Conservation (phyloP, 148 eudicot species). For the Arctostaphylos glauca region DNA sequence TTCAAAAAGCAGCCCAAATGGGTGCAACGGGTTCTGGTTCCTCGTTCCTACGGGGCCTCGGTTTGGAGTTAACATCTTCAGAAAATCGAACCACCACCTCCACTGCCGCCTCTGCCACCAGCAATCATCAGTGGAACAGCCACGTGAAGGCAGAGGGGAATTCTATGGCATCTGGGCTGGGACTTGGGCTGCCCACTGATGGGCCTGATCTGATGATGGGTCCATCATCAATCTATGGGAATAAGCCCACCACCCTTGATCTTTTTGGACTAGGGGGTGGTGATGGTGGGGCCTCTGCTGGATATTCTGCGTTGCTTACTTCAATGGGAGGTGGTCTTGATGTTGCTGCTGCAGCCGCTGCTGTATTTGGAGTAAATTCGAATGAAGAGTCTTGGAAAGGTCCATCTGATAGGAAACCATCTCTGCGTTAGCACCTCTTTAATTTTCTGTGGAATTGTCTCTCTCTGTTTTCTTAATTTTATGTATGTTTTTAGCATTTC, state of each 20-base stretch:
- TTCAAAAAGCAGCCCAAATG: constrained; percentile 75
- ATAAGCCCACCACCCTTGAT: constrained; percentile 62
- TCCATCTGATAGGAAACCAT: constrained; percentile 32
- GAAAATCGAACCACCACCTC: constrained; percentile 18
- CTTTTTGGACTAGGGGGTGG: constrained; percentile 63
- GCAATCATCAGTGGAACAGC: constrained; percentile 10
- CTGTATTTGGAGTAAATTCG: constrained; percentile 24
- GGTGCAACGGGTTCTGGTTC: constrained; percentile 52
- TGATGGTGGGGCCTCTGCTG: constrained; percentile 24
- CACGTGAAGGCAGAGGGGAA: constrained; percentile 27
- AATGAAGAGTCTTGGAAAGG: constrained; percentile 37
- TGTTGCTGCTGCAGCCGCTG: constrained; percentile 17
- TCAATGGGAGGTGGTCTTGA: constrained; percentile 34
- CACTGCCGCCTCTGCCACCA: neutral
- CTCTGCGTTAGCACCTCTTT: constrained; percentile 19
- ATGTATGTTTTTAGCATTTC: neutral
- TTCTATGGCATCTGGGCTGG: constrained; percentile 33
- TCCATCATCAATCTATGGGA: constrained; percentile 34
- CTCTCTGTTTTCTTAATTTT: constrained; percentile 2
- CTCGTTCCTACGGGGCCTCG: constrained; percentile 59
- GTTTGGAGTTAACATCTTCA: constrained; percentile 30
- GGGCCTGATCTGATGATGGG: constrained; percentile 34
- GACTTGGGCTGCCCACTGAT: constrained; percentile 33
- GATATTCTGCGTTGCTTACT: constrained; percentile 41
- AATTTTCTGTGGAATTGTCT: neutral